These are phyloP conservation scores for Xanthoceras sorbifolium DNA, from an alignment of 345 rosid species.

Conservation along the genomic window DNA sequence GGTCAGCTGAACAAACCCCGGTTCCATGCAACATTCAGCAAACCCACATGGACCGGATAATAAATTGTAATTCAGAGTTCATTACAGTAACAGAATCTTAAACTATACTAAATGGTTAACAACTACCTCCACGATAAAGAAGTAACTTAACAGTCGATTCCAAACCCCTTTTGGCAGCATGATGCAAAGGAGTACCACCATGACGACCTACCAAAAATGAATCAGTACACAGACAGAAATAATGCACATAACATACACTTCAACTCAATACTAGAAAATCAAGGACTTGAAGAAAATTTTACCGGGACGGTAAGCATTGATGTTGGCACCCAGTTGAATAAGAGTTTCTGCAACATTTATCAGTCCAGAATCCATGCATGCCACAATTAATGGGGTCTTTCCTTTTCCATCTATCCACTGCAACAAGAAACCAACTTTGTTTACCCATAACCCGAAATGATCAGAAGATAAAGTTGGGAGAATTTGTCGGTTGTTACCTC, in stretches of 20 bases:
- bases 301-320: constrained; percentile 61
- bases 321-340: constrained; percentile 53
- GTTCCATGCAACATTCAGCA: neutral
- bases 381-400: constrained; percentile 48
- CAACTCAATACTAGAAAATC: neutral
- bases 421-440: constrained; percentile 13
- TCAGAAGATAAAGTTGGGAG: too few species aligned
- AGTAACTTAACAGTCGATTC: constrained; percentile 46
- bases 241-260: neutral
- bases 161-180: constrained; percentile 58
- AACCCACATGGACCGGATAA: neutral
- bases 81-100: constrained; percentile 3
- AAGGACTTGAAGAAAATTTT: neutral
- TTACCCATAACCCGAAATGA: neutral
- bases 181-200: constrained; percentile 61
- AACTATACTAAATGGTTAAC: neutral
- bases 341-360: constrained; percentile 38
- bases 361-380: constrained; percentile 46
- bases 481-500: constrained; percentile 37
- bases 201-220: constrained; percentile 38
- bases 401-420: constrained; percentile 52
- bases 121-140: constrained; percentile 46
- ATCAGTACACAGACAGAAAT: neutral
- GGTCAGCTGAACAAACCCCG: neutral
- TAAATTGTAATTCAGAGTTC: neutral